phyloP scores from a whole-genome alignment of 768 basidiomycete genomes.

The Tricholoma furcatifolium region DNA sequence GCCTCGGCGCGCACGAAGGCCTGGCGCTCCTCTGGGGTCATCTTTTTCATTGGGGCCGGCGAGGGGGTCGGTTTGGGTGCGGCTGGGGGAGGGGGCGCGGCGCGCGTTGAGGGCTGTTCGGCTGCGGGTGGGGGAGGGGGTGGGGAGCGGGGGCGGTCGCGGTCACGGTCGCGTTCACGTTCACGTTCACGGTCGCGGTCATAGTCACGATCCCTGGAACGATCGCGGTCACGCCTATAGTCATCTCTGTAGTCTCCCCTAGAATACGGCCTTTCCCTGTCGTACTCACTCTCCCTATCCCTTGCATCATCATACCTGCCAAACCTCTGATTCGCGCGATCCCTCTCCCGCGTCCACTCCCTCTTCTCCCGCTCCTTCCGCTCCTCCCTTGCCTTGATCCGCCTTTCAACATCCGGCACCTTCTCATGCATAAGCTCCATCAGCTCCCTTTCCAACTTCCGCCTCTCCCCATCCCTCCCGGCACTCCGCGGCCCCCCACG shows the following conservation, averaged over 20 bases:
- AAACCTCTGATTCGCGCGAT: slow-evolving; percentile 79
- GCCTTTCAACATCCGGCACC: slow-evolving; percentile 86
- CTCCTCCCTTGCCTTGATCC: slow-evolving; percentile 76
- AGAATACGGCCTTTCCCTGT: slow-evolving; percentile 24
- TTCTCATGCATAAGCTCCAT: slow-evolving; percentile 85
- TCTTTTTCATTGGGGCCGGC: slow-evolving; percentile 65
- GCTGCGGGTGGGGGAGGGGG: slow-evolving; percentile 25
- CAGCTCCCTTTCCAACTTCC: slow-evolving; percentile 86
- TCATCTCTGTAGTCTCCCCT: slow-evolving; percentile 14
- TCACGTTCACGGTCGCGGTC: slow-evolving; percentile 29
- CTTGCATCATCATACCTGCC: slow-evolving; percentile 53
- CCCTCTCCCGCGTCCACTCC: slow-evolving; percentile 76
- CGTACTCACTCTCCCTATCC: too few relatives aligned
- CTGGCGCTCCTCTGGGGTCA: slow-evolving; percentile 82
- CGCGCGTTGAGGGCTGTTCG: slow-evolving; percentile 28
- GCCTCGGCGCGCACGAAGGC: slow-evolving; percentile 81
- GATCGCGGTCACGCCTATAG: slow-evolving; percentile 27
- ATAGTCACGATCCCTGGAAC: slow-evolving; percentile 40
- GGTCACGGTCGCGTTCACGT: slow-evolving; percentile 29
- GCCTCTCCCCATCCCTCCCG: slow-evolving; percentile 80
- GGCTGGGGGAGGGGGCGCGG: slow-evolving; percentile 54
- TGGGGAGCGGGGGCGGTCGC: slow-evolving; percentile 37
- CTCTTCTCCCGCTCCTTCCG: slow-evolving; percentile 75
- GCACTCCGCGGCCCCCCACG: slow-evolving; percentile 56
- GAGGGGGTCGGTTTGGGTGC: slow-evolving; percentile 45